These are phyloP conservation scores for Polyplosphaeria fusca DNA, from an alignment of 495 filamentous ascomycete species.

Conservation along the genomic window DNA sequence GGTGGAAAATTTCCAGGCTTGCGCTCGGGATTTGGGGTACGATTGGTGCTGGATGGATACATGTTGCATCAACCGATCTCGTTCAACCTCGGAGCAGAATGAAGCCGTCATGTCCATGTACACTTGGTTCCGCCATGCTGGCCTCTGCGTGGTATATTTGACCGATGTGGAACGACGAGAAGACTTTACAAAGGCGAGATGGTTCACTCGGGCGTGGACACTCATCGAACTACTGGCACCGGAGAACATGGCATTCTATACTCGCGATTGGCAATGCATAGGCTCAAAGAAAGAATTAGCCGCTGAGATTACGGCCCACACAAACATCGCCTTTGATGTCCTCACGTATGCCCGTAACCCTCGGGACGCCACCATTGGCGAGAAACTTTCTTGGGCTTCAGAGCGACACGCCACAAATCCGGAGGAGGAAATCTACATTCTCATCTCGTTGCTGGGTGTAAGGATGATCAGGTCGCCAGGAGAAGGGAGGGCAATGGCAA, in stretches of 20 bases:
- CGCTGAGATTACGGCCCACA: background rate
- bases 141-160: background rate
- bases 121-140: background rate
- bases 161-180: background rate
- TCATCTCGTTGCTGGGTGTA: background rate
- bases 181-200: background rate
- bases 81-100: background rate
- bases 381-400: background rate
- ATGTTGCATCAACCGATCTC: constrained; percentile 20
- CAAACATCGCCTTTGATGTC: background rate
- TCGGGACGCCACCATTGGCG: background rate
- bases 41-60: constrained; percentile 16
- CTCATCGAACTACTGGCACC: background rate
- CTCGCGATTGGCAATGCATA: background rate
- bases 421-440: background rate
- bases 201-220: background rate
- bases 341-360: background rate
- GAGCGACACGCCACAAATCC: background rate
- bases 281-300: background rate
- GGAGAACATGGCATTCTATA: background rate
- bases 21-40: background rate
- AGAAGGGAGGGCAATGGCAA: background rate
- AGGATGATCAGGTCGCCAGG: background rate
- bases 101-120: background rate
- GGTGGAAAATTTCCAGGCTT: background rate